Percentiles rank a stretch among this genome's conserved stretches.
Evolutionary conservation across 257 asterid genomes (phyloP).

Genomic region (Solanum pimpinellifolium): DNA sequence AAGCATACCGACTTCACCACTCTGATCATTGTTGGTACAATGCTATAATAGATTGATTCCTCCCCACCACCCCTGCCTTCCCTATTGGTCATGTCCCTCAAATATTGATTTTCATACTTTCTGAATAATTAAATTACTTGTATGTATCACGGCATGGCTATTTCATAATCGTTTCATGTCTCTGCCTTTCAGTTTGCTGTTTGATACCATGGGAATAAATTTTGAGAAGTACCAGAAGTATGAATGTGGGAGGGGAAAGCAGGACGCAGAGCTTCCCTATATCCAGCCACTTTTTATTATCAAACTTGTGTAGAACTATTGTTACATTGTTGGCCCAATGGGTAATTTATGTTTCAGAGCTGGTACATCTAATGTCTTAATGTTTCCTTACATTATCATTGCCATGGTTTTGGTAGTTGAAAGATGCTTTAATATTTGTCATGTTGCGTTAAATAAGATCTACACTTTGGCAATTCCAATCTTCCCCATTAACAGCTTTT

Average conservation of each 20-base stretch:
- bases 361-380: background rate
- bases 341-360: background rate
- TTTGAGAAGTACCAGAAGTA: background rate
- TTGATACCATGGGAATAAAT: background rate
- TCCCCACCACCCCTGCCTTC: background rate
- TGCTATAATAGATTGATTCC: background rate
- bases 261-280: background rate
- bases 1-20: background rate
- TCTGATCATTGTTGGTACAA: background rate
- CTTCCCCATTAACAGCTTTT: background rate
- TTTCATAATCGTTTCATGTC: background rate
- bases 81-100: background rate
- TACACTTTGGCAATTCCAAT: background rate
- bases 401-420: background rate
- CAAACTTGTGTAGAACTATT: background rate
- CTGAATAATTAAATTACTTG: background rate
- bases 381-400: background rate
- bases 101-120: background rate
- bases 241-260: background rate
- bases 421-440: background rate
- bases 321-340: background rate
- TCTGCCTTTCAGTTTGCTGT: background rate
- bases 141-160: background rate
- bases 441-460: background rate
- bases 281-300: background rate